phyloP scores from a whole-genome alignment of 257 asterid genomes.

The Perilla frutescens region DNA sequence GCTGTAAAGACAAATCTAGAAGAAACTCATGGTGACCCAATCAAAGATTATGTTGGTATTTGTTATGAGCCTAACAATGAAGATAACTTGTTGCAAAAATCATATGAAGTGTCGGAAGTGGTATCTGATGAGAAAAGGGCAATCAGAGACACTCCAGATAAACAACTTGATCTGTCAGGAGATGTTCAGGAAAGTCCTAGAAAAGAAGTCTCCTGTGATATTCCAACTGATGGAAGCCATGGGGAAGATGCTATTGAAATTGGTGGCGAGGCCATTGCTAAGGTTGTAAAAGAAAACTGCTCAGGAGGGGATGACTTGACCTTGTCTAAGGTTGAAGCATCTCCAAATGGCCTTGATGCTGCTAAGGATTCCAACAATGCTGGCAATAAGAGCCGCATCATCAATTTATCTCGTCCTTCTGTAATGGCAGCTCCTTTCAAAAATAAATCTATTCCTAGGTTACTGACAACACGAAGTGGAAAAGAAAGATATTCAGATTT shows the following conservation, averaged over 20 bases:
- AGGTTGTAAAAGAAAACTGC: conserved; percentile 41
- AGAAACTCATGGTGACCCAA: conserved; percentile 35
- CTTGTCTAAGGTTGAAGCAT: conserved; percentile 50
- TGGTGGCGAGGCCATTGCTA: conserved; percentile 46
- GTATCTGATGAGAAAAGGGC: conserved; percentile 44
- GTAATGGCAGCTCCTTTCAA: conserved; percentile 48
- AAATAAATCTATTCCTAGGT: conserved; percentile 55
- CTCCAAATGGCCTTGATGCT: conserved; percentile 47
- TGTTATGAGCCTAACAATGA: conserved; percentile 44
- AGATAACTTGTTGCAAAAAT: conserved; percentile 40
- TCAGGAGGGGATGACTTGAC: conserved; percentile 43
- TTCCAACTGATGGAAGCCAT: conserved; percentile 42
- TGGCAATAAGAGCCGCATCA: conserved; percentile 77
- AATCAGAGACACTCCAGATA: conserved; percentile 38
- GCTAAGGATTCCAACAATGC: conserved; percentile 51
- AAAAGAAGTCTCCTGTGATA: conserved; percentile 45
- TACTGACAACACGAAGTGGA: conserved; percentile 57
- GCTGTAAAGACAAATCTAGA: conserved; percentile 37
- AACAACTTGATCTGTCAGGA: conserved; percentile 39
- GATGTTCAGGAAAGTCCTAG: conserved; percentile 36
- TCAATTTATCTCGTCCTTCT: conserved; percentile 73
- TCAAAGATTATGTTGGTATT: conserved; percentile 37
- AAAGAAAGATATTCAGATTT: conserved; percentile 67
- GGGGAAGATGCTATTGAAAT: conserved; percentile 35
- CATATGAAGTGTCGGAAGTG: conserved; percentile 38